Base-by-base conservation (phyloP, 176 grass and related monocot genomes). In the Musa schizocarpa region DNA sequence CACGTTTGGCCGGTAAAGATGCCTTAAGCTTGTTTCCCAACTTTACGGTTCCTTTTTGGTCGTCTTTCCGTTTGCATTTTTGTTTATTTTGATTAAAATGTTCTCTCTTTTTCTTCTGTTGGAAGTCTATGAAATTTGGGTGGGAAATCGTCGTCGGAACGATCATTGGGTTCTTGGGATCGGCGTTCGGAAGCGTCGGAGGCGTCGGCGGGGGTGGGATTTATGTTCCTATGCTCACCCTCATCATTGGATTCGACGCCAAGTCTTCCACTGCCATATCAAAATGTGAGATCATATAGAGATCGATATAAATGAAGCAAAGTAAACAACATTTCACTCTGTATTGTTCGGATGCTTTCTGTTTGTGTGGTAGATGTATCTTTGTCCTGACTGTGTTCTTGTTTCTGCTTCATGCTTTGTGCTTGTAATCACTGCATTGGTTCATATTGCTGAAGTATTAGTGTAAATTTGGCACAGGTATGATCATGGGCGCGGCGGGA, bases 181-280 rank as follows among this genome's bases (percentile, higher is more conserved):
- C 78, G 13, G 78, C 78, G 20, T 73, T 80, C n/a, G 78, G 78
- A 0, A 80, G 69, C 52, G 69, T 80, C 11, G 78, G 78, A 12
- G 78, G 78, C 12, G 78, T 80, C 13, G 78, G 78, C 13, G 78
- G 78, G 13, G 78, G 78, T 29, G 78, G 78, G 8, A 80, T 80
- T 50, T 80, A 72, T 29, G 78, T 80, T 27, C 78, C 78, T 11
- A 80, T 80, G 78, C 78, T 80, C 14, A 73, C 78, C 5, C 69
- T 80, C 21, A 80, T 80, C 55, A 73, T 80, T 50, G 78, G 78
- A 10, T 80, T 80, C 55, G 78, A 80, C 26, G 67, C 78, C 21
- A 80, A 80, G 57, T 80, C 78, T 23, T 80, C 78, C 7, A 73
- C 78, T 13, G 78, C 78, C 24, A 80, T 80, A 72, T 80, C 78